Percentiles rank a stretch among this genome's conserved stretches.
phyloP scores from a whole-genome alignment of 1,284 basidiomycete genomes.

The Leccinum subrobustum region DNA sequence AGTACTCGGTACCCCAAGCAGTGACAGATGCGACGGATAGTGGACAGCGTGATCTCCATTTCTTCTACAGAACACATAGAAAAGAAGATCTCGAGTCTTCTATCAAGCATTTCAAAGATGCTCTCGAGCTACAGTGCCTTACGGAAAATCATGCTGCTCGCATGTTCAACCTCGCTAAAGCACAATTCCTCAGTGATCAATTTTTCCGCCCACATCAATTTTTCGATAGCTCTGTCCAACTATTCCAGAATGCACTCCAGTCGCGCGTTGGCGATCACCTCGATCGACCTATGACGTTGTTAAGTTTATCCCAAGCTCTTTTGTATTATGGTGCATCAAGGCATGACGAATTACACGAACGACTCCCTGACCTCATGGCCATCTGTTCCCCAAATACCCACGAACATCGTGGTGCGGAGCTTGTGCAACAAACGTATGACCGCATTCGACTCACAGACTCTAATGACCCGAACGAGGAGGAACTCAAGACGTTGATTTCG shows the following conservation, averaged over 20 bases:
- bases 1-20: background rate
- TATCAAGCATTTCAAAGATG: constrained; percentile 5
- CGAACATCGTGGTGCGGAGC: background rate
- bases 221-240: no score
- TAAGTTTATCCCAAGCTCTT: constrained; percentile 9
- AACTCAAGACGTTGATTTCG: no score
- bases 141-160: no score
- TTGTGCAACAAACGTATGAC: constrained; percentile 2
- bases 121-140: no score
- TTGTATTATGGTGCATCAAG: background rate
- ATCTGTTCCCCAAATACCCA: background rate
- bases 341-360: no score
- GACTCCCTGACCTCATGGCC: background rate
- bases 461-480: no score
- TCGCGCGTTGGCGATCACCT: background rate
- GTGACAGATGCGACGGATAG: background rate
- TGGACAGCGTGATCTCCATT: background rate
- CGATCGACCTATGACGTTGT: constrained; percentile 7
- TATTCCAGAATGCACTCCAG: background rate
- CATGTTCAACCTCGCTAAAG: constrained; percentile 17
- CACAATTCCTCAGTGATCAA: constrained; percentile 1
- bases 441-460: background rate
- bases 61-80: background rate
- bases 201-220: no score
- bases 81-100: constrained; percentile 5